These are phyloP conservation scores for Ceratocystis cubensis DNA, from an alignment of 2,329 filamentous ascomycete species.

Conservation along the genomic window DNA sequence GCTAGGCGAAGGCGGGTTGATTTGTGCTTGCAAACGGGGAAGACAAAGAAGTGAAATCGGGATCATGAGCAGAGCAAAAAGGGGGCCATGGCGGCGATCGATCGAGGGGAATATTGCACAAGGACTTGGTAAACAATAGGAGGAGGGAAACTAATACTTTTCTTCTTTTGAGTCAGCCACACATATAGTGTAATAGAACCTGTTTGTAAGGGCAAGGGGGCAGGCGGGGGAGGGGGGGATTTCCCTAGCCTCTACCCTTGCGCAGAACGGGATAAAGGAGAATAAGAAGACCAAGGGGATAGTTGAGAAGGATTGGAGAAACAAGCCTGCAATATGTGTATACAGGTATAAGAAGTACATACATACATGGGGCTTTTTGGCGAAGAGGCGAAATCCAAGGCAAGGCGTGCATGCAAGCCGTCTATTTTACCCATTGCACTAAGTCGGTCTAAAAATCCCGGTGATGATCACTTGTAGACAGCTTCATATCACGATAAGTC, in stretches of 20 bases:
- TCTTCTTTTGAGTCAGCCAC: not conserved
- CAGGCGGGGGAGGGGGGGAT: not conserved
- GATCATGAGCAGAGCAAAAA: not conserved
- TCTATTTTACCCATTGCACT: no score
- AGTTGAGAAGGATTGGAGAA: not conserved
- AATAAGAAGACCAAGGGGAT: not conserved
- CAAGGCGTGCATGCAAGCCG: not conserved
- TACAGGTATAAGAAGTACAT: not conserved
- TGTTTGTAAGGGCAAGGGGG: not conserved
- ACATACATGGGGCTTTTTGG: not conserved
- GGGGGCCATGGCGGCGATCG: not conserved
- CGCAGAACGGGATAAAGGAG: conserved; percentile 5
- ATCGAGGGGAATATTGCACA: not conserved
- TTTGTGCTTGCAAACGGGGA: not conserved
- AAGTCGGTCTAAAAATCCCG: not conserved
- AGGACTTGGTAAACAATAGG: not conserved
- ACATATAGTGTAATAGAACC: not conserved
- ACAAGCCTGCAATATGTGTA: not conserved
- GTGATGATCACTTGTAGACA: not conserved
- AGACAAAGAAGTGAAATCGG: not conserved
- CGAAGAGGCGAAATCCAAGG: not conserved
- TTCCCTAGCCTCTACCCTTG: not conserved
- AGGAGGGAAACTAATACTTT: not conserved
- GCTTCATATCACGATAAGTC: not conserved
- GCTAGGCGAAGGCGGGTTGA: not conserved